These are phyloP conservation scores for Pneumocystis canis DNA, from an alignment of 1,139 yeast genomes.

Conservation along the genomic window DNA sequence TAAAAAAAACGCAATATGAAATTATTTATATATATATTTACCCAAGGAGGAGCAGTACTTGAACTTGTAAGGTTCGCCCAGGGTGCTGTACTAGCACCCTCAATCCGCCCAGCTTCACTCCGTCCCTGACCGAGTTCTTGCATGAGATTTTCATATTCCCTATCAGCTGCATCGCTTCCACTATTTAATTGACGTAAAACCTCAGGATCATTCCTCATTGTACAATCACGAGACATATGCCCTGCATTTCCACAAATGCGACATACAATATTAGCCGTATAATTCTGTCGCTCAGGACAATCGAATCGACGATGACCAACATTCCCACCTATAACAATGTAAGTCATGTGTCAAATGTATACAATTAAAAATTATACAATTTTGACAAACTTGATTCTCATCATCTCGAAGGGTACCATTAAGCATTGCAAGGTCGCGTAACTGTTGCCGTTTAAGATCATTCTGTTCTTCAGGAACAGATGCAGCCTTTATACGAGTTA, in stretches of 20 bases:
- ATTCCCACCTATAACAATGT: conserved; percentile 29
- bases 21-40: not conserved
- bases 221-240: conserved; percentile 82
- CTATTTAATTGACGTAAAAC: conserved; percentile 2
- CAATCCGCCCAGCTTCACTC: conserved; percentile 3
- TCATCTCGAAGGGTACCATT: conserved; percentile 89
- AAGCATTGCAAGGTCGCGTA: conserved; percentile 78
- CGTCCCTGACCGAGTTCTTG: conserved; percentile 26
- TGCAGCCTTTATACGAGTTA: conserved; percentile 27
- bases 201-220: conserved; percentile 22
- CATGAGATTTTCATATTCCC: conserved; percentile 40
- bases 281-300: conserved; percentile 42
- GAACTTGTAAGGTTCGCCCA: conserved; percentile 1
- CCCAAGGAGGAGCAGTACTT: conserved; percentile 1
- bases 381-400: conserved; percentile 50
- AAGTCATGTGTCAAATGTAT: not conserved
- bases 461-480: conserved; percentile 87
- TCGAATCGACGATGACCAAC: conserved; percentile 48
- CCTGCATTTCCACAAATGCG: conserved; percentile 68
- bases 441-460: conserved; percentile 77
- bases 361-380: conserved; percentile 22
- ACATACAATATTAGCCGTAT: conserved; percentile 52
- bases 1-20: conserved; percentile 10
- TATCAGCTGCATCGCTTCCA: conserved; percentile 26
- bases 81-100: conserved; percentile 7